These are phyloP conservation scores for Mimosa bimucronata DNA, from an alignment of 306 rosid genomes.

Conservation along the genomic window DNA sequence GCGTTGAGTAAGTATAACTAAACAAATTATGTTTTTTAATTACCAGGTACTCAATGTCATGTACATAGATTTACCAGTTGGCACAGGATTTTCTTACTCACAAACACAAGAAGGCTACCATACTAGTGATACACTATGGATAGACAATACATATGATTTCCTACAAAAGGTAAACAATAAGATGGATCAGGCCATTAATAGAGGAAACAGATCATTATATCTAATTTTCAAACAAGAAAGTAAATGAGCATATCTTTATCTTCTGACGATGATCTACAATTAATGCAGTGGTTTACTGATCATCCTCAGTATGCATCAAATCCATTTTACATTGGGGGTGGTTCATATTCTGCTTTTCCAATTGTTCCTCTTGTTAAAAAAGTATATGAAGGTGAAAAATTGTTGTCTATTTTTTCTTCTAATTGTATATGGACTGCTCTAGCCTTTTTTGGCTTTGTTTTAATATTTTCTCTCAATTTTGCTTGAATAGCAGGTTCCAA, in stretches of 20 bases:
- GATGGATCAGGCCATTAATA: not conserved
- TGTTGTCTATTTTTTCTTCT: not conserved
- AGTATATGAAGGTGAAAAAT: slow-evolving; percentile 48
- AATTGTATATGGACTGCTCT: not conserved
- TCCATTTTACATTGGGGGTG: slow-evolving; percentile 56
- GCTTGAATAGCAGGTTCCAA: slow-evolving; percentile 38
- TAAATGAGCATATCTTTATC: not conserved
- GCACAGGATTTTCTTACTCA: slow-evolving; percentile 55
- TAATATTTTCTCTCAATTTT: not conserved
- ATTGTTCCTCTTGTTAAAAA: slow-evolving; percentile 38
- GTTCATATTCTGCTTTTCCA: slow-evolving; percentile 53
- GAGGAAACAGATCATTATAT: not conserved
- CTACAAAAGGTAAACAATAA: slow-evolving; percentile 42
- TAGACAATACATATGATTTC: slow-evolving; percentile 42
- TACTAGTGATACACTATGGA: slow-evolving; percentile 35
- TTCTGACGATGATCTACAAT: slow-evolving; percentile 1
- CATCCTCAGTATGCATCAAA: slow-evolving; percentile 52
- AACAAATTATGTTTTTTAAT: not conserved
- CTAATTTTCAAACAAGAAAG: not conserved
- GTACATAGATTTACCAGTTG: slow-evolving; percentile 55
- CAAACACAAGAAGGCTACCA: slow-evolving; percentile 23
- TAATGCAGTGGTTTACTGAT: slow-evolving; percentile 56
- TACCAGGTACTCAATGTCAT: slow-evolving; percentile 43
- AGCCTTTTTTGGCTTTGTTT: not conserved
- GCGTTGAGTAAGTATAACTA: not conserved